Evolutionary conservation across 2,329 filamentous ascomycete genomes (phyloP), one percentile per base, ranked within the genome.

Genomic region (Cryphonectria radicalis): DNA sequence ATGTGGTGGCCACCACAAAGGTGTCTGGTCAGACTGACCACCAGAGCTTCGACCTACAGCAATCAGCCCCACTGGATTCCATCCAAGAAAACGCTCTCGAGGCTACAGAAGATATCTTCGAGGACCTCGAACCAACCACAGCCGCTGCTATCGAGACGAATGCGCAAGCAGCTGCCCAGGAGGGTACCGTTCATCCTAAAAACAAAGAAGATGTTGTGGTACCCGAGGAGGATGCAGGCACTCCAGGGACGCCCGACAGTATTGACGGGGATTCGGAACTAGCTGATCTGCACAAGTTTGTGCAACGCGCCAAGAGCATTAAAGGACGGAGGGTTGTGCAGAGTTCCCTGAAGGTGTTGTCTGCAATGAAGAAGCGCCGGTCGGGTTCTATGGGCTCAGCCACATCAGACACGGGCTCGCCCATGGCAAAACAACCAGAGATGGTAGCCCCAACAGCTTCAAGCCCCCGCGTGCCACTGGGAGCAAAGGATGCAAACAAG

Each of bases 241-340:
- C 3, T 4, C 60, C 60, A 42, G n/a, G n/a, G 13, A 37, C 25
- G 5, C n/a, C 60, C 17, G 62, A 62, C 14, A 55, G 68, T 2
- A 55, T 73, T 0, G 77, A 79, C 28, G 77, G 78, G 1, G 80
- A 81, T 63, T 80, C 79, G 0, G 79, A 81, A 46, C 77, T 77
- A 0, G 79, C 79, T 37, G 76, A 81, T 76, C 75, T 81, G 25
- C 76, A 78, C 40, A 78, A 77, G 60, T 81, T 81, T 72, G 76
- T 82, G 42, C 79, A 77, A 37, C 79, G 80, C 19, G 77, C 79
- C 22, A 67, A 68, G 28, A 66, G 62, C 65, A 70, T 63, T 57
- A 68, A 68, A 60, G 66, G 42, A 19, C 55, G 59, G 7, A 62
- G 40, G 10, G 57, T 63, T 50, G 32, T 63, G 2, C 53, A 14